Evolutionary conservation across 2,329 filamentous ascomycete species (phyloP), one percentile per base, ranked within the genome.

Genomic region (Fusarium coicis): DNA sequence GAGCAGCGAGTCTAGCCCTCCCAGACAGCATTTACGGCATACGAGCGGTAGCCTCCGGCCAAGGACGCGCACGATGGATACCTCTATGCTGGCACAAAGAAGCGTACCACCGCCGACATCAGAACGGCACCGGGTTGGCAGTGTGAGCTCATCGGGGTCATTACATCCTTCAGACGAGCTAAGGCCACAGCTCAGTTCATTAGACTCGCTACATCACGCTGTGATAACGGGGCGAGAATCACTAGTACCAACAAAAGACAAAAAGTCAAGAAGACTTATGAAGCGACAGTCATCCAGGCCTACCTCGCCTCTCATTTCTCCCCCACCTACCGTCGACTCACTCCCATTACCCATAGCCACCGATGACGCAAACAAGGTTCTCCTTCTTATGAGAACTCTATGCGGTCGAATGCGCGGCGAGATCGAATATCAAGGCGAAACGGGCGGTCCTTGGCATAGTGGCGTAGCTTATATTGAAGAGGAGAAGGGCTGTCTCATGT

Each of bases 381-480:
- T 95, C 60, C 86, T 90, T 76, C 83, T 96, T 67, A 96, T 96
- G 93, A 93, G 91, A 80, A 91, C 88, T 30, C 84, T 94, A 11
- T 93, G 92, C 77, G 93, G 94, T 34, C 89, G 91, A 73, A 96
- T 96, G 93, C 91, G 91, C 76, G 93, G 93, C 63, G 90, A 92
- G 74, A 86, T 95, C 36, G 91, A 93, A 72, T 96, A 93, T 79
- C 90, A 92, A 75, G 86, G 86, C 47, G 89, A 90, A 42, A 85
- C 86, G 19, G 84, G 85, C 30, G 89, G 87, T 21, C 85, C 87
- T 2, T 96, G 93, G 93, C 86, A 88, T 64, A 82, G 86, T 39
- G 93, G 93, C n/a, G 89, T 92, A 70, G 93, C 92, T 79, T 94
- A 91, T 78, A 93, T 96, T 70, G 92, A 95, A 69, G 92, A 94